Base-by-base conservation (phyloP, 306 rosid species). In the Prunus padus region DNA sequence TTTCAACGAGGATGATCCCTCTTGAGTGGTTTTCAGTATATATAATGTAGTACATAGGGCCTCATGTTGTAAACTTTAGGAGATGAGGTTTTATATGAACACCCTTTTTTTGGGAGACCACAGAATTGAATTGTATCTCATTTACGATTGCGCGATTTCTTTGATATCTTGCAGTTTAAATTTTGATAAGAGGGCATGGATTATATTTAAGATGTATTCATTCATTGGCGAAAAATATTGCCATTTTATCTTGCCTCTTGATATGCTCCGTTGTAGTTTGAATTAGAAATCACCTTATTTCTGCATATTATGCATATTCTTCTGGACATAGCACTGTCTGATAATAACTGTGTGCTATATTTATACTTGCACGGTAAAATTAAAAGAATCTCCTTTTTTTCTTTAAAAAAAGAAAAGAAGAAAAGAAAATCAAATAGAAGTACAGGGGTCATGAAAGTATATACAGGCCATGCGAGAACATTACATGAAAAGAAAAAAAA, bases 11-110 rank as follows among this genome's bases (percentile, higher is more conserved):
- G 69, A 26, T 73, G 64, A 66, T 77, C 46, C 22, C 57, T 40
- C 50, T 59, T 46, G 57, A 47, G 65, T 49, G 69, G 80, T 74
- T 23, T 37, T 51, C 33, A 25, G 81, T 69, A 28, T 64, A 30
- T 45, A 25, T 37, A 51, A 52, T 74, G 45, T 63, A 8, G 10
- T 45, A 44, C n/a, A 18, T 18, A 40, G 18, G 14, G 60, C n/a
- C n/a, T 42, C 76, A 30, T 45, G 9, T 22, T 42, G 79, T 75
- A 79, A 65, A 83, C 72, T 51, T 71, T 65, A 31, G 49, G 62
- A 50, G 22, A 30, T 66, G 23, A 73, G 59, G 40, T 74, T 59
- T 13, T 54, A 62, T 78, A 75, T 51, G 28, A 77, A 7, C 5
- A 37, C 37, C 42, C 18, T 69, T 44, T 63, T 74, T 67, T 40